Evolutionary conservation across 129 eudicot species (phyloP).

Genomic region (Artemisia argyi): DNA sequence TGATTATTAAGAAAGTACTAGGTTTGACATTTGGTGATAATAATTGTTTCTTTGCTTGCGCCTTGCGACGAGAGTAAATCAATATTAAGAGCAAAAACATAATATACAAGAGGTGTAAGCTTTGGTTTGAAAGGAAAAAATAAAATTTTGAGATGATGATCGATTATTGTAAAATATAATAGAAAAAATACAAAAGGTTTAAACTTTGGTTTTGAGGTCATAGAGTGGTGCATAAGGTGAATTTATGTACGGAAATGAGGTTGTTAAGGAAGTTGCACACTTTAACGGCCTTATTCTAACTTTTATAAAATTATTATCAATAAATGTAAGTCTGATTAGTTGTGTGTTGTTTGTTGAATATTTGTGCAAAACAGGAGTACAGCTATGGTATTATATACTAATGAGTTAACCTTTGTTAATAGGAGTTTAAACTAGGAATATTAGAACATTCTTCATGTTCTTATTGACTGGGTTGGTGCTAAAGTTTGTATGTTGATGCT

Average conservation of each 20-base stretch:
- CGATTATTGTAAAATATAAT: too few species aligned
- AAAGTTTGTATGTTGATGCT: too few species aligned
- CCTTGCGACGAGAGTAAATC: too few species aligned
- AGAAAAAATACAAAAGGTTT: not conserved
- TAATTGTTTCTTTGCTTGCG: too few species aligned
- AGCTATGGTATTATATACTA: conserved; percentile 7
- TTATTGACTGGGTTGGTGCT: too few species aligned
- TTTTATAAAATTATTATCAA: conserved; percentile 1
- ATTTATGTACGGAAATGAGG: not conserved
- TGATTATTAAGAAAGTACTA: conserved; percentile 15
- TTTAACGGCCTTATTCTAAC: not conserved
- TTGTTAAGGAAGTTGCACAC: not conserved
- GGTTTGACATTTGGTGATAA: not conserved
- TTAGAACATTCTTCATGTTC: conserved; percentile 15
- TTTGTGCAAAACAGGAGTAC: conserved; percentile 10
- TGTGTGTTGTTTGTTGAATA: conserved; percentile 12
- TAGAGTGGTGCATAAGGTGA: conserved; percentile 9
- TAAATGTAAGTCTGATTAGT: not conserved
- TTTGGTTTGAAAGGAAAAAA: too few species aligned
- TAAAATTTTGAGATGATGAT: too few species aligned
- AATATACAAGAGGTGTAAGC: too few species aligned
- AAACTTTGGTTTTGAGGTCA: conserved; percentile 12
- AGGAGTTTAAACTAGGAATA: not conserved
- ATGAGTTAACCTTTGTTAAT: conserved; percentile 27
- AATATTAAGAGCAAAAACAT: too few species aligned